Evolutionary conservation across 345 rosid genomes (phyloP).

Genomic region (Rhodamnia argentea): DNA sequence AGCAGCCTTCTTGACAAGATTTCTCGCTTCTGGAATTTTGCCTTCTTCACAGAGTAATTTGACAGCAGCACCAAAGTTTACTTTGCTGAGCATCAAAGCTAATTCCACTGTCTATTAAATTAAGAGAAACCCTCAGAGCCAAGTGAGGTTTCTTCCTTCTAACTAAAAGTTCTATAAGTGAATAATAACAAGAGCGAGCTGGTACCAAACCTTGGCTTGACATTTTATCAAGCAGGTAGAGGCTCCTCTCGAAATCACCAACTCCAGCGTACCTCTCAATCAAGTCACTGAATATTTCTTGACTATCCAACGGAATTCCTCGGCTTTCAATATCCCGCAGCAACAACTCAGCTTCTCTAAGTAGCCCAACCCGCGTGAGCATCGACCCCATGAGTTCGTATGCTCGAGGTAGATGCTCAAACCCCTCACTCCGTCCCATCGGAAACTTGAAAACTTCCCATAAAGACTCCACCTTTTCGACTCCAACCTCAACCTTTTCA

Average conservation of each 20-base stretch:
- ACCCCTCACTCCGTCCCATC: slow-evolving; percentile 24
- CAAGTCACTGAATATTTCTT: slow-evolving; percentile 31
- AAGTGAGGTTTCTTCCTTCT: slow-evolving; percentile 26
- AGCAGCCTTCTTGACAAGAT: slow-evolving; percentile 39
- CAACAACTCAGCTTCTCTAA: slow-evolving; percentile 49
- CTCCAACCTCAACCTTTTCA: slow-evolving; percentile 18
- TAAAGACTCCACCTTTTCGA: slow-evolving; percentile 44
- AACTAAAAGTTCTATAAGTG: slow-evolving; percentile 38
- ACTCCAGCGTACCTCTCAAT: slow-evolving; percentile 30
- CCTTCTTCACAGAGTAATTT: slow-evolving; percentile 50
- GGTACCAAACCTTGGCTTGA: slow-evolving; percentile 30
- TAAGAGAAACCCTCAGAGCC: slow-evolving; percentile 40
- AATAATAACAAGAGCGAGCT: slow-evolving; percentile 24
- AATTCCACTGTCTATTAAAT: slow-evolving; percentile 31
- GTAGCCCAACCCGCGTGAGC: slow-evolving; percentile 45
- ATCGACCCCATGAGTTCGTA: slow-evolving; percentile 47
- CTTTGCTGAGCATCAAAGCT: slow-evolving; percentile 15
- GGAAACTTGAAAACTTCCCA: slow-evolving; percentile 58
- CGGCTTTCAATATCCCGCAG: slow-evolving; percentile 31
- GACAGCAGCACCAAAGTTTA: slow-evolving; percentile 27
- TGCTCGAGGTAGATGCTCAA: slow-evolving; percentile 45
- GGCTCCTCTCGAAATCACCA: slow-evolving; percentile 42
- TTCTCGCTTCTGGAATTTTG: slow-evolving; percentile 57
- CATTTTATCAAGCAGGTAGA: slow-evolving; percentile 45
- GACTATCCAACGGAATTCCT: slow-evolving; percentile 30